Evolutionary conservation across 768 basidiomycete genomes (phyloP).

Genomic region (Leccinum variicolor): DNA sequence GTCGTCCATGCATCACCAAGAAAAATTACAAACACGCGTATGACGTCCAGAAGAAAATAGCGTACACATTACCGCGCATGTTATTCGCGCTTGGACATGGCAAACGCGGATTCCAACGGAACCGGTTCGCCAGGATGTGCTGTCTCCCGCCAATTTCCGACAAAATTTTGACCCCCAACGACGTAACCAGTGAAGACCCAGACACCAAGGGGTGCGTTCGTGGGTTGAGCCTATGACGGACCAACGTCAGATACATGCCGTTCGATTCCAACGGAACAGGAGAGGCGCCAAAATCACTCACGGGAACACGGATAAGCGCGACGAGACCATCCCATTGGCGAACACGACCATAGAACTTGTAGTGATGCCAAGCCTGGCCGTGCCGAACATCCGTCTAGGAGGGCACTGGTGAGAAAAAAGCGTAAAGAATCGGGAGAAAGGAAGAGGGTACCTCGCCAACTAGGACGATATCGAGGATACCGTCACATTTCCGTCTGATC

Average conservation of each 20-base stretch:
- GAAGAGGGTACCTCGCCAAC: constrained; percentile 53
- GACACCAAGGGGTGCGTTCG: constrained; percentile 11
- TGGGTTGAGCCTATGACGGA: constrained; percentile 6
- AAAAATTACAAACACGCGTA: neutral
- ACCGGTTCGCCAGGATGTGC: constrained; percentile 33
- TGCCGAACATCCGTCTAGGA: constrained; percentile 48
- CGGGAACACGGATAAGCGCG: constrained; percentile 45
- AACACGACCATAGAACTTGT: constrained; percentile 50
- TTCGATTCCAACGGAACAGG: neutral
- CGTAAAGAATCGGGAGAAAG: neutral
- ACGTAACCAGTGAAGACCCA: constrained; percentile 71
- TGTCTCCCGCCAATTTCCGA: constrained; percentile 66
- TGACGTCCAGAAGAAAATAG: neutral
- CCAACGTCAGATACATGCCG: constrained; percentile 2
- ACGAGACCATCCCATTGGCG: constrained; percentile 59
- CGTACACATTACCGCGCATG: neutral
- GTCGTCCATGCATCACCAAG: constrained; percentile 8
- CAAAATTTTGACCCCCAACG: constrained; percentile 59
- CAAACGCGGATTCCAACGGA: constrained; percentile 62
- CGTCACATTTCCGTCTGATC: constrained; percentile 40
- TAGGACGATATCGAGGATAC: constrained; percentile 59
- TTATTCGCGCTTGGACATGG: constrained; percentile 48
- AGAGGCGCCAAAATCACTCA: constrained; percentile 9
- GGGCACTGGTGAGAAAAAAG: neutral
- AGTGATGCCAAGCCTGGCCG: constrained; percentile 46